Conservation (phyloP, 2,329 filamentous ascomycete species). For the Eutypella sp. region DNA sequence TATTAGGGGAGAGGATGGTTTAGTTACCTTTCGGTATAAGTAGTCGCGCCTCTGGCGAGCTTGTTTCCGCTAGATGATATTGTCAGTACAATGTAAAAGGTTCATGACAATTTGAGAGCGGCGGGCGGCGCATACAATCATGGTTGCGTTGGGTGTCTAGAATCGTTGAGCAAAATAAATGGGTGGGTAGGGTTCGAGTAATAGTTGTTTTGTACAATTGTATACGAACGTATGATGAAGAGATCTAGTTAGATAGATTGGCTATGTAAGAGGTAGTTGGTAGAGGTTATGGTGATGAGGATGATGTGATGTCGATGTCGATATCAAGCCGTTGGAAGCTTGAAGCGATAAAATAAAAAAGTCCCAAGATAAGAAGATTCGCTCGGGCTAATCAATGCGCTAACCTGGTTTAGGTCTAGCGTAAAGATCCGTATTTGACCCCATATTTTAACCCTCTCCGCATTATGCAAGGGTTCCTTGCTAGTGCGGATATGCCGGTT, state of each 20-base stretch:
- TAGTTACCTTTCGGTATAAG: conserved; percentile 65
- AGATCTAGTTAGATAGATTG: too few species aligned
- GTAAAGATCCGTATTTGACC: neutral
- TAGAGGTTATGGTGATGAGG: neutral
- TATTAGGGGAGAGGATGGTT: neutral
- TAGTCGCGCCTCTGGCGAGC: conserved; percentile 79
- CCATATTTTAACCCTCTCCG: neutral
- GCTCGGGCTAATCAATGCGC: neutral
- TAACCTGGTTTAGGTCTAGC: neutral
- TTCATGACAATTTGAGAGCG: neutral
- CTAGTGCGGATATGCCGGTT: too few species aligned
- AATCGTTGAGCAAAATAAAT: too few species aligned
- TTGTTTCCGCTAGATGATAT: conserved; percentile 54
- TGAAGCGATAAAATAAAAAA: neutral
- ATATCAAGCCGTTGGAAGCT: neutral
- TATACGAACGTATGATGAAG: too few species aligned
- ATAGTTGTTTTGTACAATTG: too few species aligned
- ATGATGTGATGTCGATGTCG: neutral
- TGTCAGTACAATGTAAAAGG: conserved; percentile 13
- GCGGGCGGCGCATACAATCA: conserved; percentile 15
- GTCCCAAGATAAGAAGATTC: neutral
- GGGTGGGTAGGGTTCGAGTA: too few species aligned
- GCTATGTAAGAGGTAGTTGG: neutral
- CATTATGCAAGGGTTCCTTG: neutral
- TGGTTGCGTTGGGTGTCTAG: conserved; percentile 2